Base-by-base conservation (phyloP, 495 filamentous ascomycete species). In the Thozetella sp. region DNA sequence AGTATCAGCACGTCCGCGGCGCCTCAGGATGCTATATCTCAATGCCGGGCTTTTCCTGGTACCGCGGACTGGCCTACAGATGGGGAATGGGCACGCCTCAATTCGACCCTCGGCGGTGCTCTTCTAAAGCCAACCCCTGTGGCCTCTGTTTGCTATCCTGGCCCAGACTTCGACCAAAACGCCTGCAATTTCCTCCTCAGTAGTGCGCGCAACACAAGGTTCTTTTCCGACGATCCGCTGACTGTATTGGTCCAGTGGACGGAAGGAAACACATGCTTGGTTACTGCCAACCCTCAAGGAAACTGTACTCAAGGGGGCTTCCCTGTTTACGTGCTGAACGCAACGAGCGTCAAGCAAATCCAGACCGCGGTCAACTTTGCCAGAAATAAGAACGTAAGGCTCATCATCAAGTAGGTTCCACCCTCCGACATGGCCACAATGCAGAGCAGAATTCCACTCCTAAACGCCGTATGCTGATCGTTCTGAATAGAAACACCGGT, bases 351-450 rank as follows among this genome's bases (percentile, higher is more conserved):
- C 24, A 72, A 76, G 51, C 79, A 90, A 48, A 69, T 88, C 24
- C 80, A 83, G 50, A 71, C 75, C 4, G 81, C 83, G 0, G 79
- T 90, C 22, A 83, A 84, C 65, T 89, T 88, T 74, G 86, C 86
- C 1, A 75, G 80, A 24, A 81, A 88, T 22, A 75, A 74, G 11
- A 77, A 82, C 15, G 66, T 90, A 20, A 76, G 86, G 40, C 70
- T 91, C 2, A 74, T 87, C 0, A 75, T 89, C 56, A 89, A 88
- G 77, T 76, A 64, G 53, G 69, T 54, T 51, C 22, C 23, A 27
- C 51, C 26, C 20, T 12, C n/a, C 25, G 24, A 2, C 15, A 22
- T 30, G 48, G 26, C 11, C 15, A 2, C 25, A n/a, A 13, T 17
- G 23, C 24, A 26, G 15, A 20, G 2, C 3, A 22, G 12, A 37